These are phyloP conservation scores for Rhizophora mangle DNA, from an alignment of 345 rosid species.

Conservation along the genomic window DNA sequence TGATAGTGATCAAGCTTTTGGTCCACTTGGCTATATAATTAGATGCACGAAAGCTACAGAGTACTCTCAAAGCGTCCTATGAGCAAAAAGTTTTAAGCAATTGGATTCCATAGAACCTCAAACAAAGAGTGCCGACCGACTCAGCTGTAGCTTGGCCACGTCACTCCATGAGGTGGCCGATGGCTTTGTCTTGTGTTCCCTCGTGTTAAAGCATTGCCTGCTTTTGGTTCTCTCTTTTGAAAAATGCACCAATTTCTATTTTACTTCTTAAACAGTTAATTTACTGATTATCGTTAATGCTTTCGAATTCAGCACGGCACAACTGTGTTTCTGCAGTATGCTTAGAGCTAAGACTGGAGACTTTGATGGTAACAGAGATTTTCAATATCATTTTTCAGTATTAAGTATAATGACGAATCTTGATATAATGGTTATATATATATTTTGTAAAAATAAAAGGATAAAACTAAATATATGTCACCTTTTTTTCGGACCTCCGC, in stretches of 20 bases:
- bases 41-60: constrained; percentile 23
- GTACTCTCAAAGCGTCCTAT: constrained; percentile 10
- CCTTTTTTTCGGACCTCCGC: no score
- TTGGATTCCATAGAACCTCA: constrained; percentile 21
- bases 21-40: constrained; percentile 45
- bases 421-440: no score
- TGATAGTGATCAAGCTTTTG: constrained; percentile 19
- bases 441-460: no score
- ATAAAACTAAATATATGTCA: no score
- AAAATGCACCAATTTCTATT: neutral
- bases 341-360: no score
- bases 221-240: neutral
- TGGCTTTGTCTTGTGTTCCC: constrained; percentile 8
- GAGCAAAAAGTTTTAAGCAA: constrained; percentile 11
- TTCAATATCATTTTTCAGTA: no score
- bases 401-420: no score
- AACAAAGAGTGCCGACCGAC: constrained; percentile 31
- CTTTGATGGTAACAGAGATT: no score
- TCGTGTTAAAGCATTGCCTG: neutral
- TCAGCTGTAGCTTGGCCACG: constrained; percentile 34
- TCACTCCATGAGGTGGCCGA: constrained; percentile 22
- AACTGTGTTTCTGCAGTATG: no score
- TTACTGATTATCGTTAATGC: neutral
- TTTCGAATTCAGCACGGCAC: neutral
- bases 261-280: neutral